These are phyloP conservation scores for Ceratocystis papillata DNA, from an alignment of 2,329 filamentous ascomycete species.

Conservation along the genomic window DNA sequence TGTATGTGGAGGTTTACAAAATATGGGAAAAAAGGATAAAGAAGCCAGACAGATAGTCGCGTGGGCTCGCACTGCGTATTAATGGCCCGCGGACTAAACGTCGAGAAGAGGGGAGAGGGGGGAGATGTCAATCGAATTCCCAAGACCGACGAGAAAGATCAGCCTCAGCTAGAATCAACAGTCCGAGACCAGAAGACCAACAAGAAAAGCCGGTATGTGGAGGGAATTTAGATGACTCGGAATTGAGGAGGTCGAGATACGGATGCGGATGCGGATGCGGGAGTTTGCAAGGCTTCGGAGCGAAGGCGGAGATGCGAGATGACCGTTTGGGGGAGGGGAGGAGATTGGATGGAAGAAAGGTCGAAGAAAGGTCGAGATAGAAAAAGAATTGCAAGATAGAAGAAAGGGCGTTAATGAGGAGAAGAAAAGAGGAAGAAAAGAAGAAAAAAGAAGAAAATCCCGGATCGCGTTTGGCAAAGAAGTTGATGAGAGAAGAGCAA, in stretches of 20 bases:
- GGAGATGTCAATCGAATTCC: too few species aligned
- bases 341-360: neutral
- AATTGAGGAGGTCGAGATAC: slow-evolving; percentile 28
- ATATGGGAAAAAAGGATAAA: slow-evolving; percentile 18
- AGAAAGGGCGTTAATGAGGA: too few species aligned
- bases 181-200: too few species aligned
- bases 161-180: too few species aligned
- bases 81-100: slow-evolving; percentile 24
- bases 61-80: slow-evolving; percentile 27
- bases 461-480: slow-evolving; percentile 20
- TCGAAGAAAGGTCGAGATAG: neutral
- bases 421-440: slow-evolving; percentile 6
- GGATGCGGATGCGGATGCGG: too few species aligned
- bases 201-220: too few species aligned
- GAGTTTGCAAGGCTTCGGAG: too few species aligned
- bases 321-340: neutral
- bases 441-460: neutral
- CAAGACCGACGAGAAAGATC: too few species aligned
- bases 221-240: slow-evolving; percentile 10
- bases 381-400: neutral
- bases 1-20: slow-evolving; percentile 31
- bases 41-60: slow-evolving; percentile 27
- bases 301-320: too few species aligned
- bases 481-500: slow-evolving; percentile 9
- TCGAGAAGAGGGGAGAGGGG: slow-evolving; percentile 17